These are phyloP conservation scores for Pleurotus citrinopileatus DNA, from an alignment of 768 basidiomycete genomes.

Conservation along the genomic window DNA sequence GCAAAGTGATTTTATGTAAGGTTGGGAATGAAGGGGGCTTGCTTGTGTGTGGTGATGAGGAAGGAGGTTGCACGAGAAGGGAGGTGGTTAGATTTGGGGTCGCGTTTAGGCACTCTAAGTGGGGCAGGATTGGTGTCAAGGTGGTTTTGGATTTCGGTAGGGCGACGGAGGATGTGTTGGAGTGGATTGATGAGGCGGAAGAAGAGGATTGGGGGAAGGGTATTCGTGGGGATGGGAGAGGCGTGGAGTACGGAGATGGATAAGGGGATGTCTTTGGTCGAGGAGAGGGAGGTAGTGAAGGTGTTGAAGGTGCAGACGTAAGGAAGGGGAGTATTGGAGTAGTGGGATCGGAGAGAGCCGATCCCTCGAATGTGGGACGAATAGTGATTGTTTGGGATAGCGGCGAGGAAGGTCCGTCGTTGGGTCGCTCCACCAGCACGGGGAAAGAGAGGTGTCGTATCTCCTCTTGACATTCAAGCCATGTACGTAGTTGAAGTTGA, in stretches of 20 bases:
- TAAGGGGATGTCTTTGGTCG: constrained; percentile 11
- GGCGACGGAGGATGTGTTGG: neutral
- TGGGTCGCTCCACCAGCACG: constrained; percentile 25
- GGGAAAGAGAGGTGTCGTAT: constrained; percentile 12
- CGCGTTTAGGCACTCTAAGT: neutral
- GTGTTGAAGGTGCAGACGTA: constrained; percentile 3
- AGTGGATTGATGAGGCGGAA: neutral
- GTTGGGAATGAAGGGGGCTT: constrained; percentile 6
- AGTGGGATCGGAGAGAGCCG: constrained; percentile 9
- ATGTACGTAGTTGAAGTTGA: constrained; percentile 14
- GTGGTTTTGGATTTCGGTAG: neutral
- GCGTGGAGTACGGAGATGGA: constrained; percentile 13
- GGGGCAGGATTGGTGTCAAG: neutral
- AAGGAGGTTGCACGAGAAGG: neutral
- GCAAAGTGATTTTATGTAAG: constrained; percentile 8
- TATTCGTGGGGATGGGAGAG: constrained; percentile 9
- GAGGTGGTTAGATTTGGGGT: constrained; percentile 7
- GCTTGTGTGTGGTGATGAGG: too few relatives aligned
- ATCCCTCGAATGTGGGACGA: neutral
- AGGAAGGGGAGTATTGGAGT: constrained; percentile 13
- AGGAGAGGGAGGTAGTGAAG: constrained; percentile 10
- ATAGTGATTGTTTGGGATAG: neutral
- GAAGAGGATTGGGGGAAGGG: neutral
- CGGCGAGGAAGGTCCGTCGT: constrained; percentile 4
- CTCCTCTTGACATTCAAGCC: constrained; percentile 22